Evolutionary conservation across 257 asterid species (phyloP).

Genomic region (Solanum medicagineum): DNA sequence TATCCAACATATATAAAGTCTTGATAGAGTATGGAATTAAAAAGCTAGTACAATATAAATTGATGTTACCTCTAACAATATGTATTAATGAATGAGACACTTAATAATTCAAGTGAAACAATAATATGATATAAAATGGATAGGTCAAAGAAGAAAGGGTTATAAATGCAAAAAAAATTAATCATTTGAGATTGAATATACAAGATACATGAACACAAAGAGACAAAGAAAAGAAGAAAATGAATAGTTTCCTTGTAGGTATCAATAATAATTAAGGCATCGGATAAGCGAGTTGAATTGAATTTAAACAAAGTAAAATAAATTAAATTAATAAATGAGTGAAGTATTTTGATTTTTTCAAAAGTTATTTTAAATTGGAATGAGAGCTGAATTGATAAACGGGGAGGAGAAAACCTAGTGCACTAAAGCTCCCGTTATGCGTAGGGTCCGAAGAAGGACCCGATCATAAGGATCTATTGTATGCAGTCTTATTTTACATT

Average conservation of each 20-base stretch:
- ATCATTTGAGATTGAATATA: slow-evolving; percentile 1
- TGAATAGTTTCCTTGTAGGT: background rate
- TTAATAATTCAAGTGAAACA: background rate
- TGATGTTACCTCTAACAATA: background rate
- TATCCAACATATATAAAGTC: background rate
- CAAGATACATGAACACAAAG: background rate
- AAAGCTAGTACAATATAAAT: background rate
- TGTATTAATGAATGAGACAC: background rate
- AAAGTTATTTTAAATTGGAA: background rate
- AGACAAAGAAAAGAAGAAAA: background rate
- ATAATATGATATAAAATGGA: background rate
- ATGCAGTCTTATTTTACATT: too few species aligned
- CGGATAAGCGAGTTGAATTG: fast-evolving
- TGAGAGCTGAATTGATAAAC: too few species aligned
- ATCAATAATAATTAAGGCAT: background rate
- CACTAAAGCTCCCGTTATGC: too few species aligned
- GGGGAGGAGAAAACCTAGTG: too few species aligned
- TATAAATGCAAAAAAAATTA: background rate
- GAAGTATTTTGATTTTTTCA: background rate
- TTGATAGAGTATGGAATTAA: background rate
- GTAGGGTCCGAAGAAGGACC: too few species aligned
- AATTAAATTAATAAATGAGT: background rate
- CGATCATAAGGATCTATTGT: too few species aligned
- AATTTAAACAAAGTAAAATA: background rate
- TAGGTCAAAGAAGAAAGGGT: background rate